These are phyloP conservation scores for Canavalia ensiformis DNA, from an alignment of 306 rosid species.

Conservation along the genomic window DNA sequence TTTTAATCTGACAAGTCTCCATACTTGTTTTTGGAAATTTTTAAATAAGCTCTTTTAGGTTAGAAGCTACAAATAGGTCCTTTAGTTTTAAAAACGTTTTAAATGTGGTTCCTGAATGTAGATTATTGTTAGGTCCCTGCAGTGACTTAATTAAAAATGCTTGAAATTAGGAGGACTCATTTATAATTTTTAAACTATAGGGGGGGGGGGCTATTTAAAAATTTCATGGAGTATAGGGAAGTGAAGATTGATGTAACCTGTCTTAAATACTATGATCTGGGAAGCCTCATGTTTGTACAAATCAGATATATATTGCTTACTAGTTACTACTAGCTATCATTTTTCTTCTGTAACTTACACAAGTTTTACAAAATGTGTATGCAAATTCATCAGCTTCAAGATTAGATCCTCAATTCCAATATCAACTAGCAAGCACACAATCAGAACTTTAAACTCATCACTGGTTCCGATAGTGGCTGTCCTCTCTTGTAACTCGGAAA, in stretches of 20 bases:
- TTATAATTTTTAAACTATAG: not conserved
- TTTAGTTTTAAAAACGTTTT: not conserved
- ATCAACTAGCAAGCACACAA: not conserved
- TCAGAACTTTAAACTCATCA: not conserved
- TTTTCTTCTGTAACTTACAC: constrained; percentile 21
- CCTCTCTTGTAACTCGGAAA: constrained; percentile 9
- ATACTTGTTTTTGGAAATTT: not conserved
- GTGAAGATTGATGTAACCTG: constrained; percentile 22
- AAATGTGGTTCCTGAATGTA: constrained; percentile 13
- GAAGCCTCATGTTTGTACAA: constrained; percentile 22
- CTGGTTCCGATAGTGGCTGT: not conserved
- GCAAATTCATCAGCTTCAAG: constrained; percentile 24
- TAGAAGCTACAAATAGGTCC: constrained; percentile 21
- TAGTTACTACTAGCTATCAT: constrained; percentile 27
- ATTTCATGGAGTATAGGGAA: not conserved
- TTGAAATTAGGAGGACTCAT: not conserved
- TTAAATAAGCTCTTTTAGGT: not conserved
- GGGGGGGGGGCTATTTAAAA: not conserved
- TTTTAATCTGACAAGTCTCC: not conserved
- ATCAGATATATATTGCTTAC: constrained; percentile 15
- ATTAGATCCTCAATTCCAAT: not conserved
- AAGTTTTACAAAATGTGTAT: not conserved
- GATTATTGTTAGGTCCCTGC: constrained; percentile 26
- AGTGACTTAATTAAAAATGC: not conserved
- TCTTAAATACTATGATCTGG: constrained; percentile 28